Evolutionary conservation across 352 stramenopile species (phyloP).

Genomic region (Detonula confervacea): DNA sequence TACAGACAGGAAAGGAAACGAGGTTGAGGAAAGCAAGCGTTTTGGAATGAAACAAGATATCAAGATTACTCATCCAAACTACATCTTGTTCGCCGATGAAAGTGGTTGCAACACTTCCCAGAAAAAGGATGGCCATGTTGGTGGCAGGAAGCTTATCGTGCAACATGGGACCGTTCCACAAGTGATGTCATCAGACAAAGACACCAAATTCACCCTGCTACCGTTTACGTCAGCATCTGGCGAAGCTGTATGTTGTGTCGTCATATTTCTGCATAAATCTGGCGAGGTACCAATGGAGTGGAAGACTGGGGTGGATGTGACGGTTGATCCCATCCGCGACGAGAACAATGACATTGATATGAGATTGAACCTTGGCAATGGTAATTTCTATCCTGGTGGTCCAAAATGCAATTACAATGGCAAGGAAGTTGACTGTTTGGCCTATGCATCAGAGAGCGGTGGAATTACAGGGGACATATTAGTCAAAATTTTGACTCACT

Average conservation of each 20-base stretch:
- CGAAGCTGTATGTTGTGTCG: background rate
- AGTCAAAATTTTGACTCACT: background rate
- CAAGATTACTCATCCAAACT: slow-evolving; percentile 2
- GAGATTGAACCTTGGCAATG: background rate
- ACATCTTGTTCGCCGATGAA: slow-evolving; percentile 27
- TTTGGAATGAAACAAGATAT: slow-evolving; percentile 2
- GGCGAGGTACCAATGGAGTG: background rate
- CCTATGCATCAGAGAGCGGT: background rate
- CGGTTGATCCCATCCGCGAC: background rate
- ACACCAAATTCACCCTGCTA: background rate
- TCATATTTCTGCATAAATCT: background rate
- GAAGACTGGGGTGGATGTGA: background rate
- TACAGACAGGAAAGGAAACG: background rate
- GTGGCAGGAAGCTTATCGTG: background rate
- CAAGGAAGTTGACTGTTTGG: background rate
- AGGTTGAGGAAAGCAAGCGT: slow-evolving; percentile 1
- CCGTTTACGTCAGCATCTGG: background rate
- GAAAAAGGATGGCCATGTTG: background rate
- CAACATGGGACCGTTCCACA: background rate
- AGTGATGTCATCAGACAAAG: background rate
- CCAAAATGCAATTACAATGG: slow-evolving; percentile 5
- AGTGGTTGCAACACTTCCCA: slow-evolving; percentile 4
- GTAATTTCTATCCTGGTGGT: background rate
- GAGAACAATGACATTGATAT: background rate
- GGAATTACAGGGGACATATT: slow-evolving; percentile 5